These are phyloP conservation scores for Dillenia suffruticosa DNA, from an alignment of 164 flowering plant species.

Conservation along the genomic window DNA sequence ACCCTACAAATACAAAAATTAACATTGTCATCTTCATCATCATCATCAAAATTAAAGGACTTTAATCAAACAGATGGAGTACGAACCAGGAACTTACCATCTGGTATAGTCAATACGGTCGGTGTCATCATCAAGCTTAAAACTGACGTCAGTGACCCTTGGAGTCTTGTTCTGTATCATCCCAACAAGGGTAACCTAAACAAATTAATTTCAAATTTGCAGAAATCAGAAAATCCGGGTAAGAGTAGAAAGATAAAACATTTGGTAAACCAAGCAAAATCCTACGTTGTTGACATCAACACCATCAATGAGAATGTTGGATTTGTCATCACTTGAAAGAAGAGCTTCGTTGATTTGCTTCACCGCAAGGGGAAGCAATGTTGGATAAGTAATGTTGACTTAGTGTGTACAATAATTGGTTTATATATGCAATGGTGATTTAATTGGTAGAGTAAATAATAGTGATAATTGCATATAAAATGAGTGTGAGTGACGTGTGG, in stretches of 20 bases:
- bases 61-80: background rate
- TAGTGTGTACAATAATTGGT: no score
- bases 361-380: slow-evolving; percentile 74
- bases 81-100: slow-evolving; percentile 41
- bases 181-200: slow-evolving; percentile 74
- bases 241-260: background rate
- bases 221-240: background rate
- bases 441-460: no score
- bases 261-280: background rate
- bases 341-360: slow-evolving; percentile 66
- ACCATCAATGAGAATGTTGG: slow-evolving; percentile 63
- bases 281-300: slow-evolving; percentile 64
- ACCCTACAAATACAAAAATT: slow-evolving; percentile 39
- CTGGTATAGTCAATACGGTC: slow-evolving; percentile 67
- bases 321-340: slow-evolving; percentile 45
- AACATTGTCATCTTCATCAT: no score
- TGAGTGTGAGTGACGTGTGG: no score
- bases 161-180: slow-evolving; percentile 51
- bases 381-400: no score
- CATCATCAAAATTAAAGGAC: no score
- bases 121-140: slow-evolving; percentile 85
- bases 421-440: no score
- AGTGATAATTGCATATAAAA: no score
- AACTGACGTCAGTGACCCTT: slow-evolving; percentile 63
- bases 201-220: slow-evolving; percentile 2